phyloP scores from a whole-genome alignment of 208 protist species.

The Acanthamoeba triangularis region DNA sequence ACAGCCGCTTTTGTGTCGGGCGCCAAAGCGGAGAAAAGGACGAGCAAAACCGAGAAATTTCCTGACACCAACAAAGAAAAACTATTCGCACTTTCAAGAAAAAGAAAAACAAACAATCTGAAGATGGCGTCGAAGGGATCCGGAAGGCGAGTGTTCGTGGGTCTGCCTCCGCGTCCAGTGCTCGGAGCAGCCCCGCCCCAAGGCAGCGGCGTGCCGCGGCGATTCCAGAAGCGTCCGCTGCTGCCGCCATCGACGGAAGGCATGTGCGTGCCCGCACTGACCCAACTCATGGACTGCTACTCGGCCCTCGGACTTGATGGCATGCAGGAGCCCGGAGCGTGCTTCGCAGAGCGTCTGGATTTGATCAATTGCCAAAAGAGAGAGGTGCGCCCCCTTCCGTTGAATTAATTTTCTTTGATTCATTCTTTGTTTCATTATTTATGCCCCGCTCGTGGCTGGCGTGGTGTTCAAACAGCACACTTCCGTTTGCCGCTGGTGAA shows the following conservation, averaged over 20 bases:
- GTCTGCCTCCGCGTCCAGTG: constrained; percentile 10
- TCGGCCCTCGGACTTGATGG: constrained; percentile 16
- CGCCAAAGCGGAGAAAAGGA: background rate
- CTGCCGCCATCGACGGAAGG: constrained; percentile 22
- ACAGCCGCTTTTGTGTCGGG: background rate
- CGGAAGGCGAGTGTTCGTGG: background rate
- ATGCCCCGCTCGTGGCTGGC: background rate
- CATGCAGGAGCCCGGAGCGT: constrained; percentile 45
- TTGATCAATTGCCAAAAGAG: constrained; percentile 46
- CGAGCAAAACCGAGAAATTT: background rate
- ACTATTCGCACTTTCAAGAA: background rate
- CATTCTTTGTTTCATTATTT: background rate
- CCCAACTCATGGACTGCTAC: constrained; percentile 40
- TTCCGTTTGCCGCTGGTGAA: too few relatives aligned
- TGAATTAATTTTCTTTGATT: background rate
- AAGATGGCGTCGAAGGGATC: constrained; percentile 10
- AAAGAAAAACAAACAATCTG: background rate
- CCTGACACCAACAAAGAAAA: background rate
- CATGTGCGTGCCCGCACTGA: background rate
- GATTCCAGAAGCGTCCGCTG: constrained; percentile 33
- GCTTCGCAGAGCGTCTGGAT: constrained; percentile 30
- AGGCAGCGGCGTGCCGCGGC: constrained; percentile 15
- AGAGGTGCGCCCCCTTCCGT: background rate
- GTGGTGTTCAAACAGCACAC: too few relatives aligned
- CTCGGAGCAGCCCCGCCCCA: constrained; percentile 15